Base-by-base conservation (phyloP, 306 rosid species). In the Citrullus amarus region DNA sequence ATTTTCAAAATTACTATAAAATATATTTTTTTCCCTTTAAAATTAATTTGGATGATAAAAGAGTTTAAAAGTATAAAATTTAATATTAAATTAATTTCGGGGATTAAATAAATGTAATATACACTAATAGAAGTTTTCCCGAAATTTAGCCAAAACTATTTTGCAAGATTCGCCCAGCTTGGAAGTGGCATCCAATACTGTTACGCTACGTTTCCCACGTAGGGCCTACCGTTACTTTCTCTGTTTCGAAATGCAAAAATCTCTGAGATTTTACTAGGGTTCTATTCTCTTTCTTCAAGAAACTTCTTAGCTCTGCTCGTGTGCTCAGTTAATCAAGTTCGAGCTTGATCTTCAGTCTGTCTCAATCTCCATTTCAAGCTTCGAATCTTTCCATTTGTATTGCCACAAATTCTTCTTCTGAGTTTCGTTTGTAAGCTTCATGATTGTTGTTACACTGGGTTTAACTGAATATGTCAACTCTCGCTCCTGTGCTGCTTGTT, bases 381-480 rank as follows among this genome's bases (percentile, higher is more conserved):
- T 38, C 9, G 1, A 14, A 10, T 16, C 62, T 30, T 50, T 5
- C 61, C 8, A 9, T 28, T 15, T 38, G 0, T 15, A 1, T 50
- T 18, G 11, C 57, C 57, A 28, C 4, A 15, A 30, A 16, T 73
- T 8, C 30, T 41, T 44, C 60, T 70, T 73, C 67, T 54, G 13
- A 46, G 14, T 79, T 76, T 41, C 1, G 25, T 20, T 25, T 22
- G 36, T 14, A 4, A 2, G 0, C 48, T 79, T 83, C 78, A 63
- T 43, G 63, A 38, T 73, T 48, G 6, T 65, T 76, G 77, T 22
- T 46, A 41, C 39, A 22, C 60, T 68, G 10, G 1, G 22, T 44
- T 82, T 18, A 48, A 25, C 9, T 4, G n/a, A 38, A 79, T 58
- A 88, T 88, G 90, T 53, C 54, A 81, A 69, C 60, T 67, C 13